Base-by-base conservation (phyloP, 495 filamentous ascomycete species). In the Aspergillus ostianus region DNA sequence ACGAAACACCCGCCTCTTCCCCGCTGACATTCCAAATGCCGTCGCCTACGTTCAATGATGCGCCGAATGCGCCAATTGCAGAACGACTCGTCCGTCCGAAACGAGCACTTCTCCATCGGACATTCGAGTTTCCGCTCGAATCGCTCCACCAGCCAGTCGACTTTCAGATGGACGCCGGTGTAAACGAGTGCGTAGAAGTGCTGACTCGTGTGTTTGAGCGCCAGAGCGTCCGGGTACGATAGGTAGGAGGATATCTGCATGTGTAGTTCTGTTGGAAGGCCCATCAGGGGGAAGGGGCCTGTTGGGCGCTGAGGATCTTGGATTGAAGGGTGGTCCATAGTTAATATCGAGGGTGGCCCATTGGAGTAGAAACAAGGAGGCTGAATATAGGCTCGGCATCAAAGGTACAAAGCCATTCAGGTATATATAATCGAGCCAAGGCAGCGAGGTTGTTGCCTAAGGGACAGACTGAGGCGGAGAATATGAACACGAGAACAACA, bases 161-260 rank as follows among this genome's bases (percentile, higher is more conserved):
- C 80, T 60, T 90, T 89, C 21, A 88, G 73, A 46, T 78, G 66
- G 0, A 89, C 80, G 12, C 85, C 86, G 1, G 86, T 90, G 62
- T 87, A 83, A 51, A 89, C 85, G 1, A 86, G 66, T n/a, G 63
- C 62, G 68, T 84, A 85, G 67, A 90, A 87, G 63, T 88, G 81
- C 45, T 80, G 80, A 61, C 69, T 82, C 27, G 80, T 83, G 67
- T 89, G 85, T 61, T 89, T 89, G 20, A 90, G 73, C 1, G 92
- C 77, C 75, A 91, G 65, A 77, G 87, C 69, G 88, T 93, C 76
- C 66, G 92, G 70, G 76, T 89, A 66, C 72, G 89, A 60, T 87
- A 97, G 75, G 83, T 91, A 61, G 69, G 90, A 64, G 85, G 92
- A 78, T 82, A 97, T 82, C 85, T 93, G 64, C 68, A 86, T 29